These are phyloP conservation scores for Hirsutella rhossiliensis DNA, from an alignment of 2,329 filamentous ascomycete species.

Conservation along the genomic window DNA sequence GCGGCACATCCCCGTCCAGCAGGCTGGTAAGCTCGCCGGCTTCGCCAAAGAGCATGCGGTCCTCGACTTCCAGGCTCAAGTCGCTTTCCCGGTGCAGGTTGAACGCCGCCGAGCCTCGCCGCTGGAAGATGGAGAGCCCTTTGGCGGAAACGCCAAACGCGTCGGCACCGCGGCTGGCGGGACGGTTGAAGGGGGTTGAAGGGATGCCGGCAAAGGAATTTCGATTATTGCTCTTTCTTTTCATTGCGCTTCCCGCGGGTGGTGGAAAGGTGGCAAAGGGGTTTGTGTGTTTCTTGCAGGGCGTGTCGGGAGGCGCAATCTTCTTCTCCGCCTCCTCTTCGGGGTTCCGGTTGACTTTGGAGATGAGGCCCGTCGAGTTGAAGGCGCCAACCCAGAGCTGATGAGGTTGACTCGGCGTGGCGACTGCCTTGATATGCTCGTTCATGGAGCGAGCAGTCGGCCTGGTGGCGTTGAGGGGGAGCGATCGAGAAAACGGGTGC, in stretches of 20 bases:
- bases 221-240: slow-evolving; percentile 47
- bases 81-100: slow-evolving; percentile 54
- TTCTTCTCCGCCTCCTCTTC: slow-evolving; percentile 53
- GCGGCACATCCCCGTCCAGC: slow-evolving; percentile 57
- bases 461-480: slow-evolving; percentile 25
- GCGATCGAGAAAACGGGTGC: slow-evolving; percentile 25
- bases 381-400: slow-evolving; percentile 75
- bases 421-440: slow-evolving; percentile 18
- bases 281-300: slow-evolving; percentile 76
- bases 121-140: slow-evolving; percentile 56
- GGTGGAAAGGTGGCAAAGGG: slow-evolving; percentile 56
- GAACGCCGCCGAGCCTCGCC: slow-evolving; percentile 33
- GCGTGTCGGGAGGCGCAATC: slow-evolving; percentile 78
- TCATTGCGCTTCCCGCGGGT: slow-evolving; percentile 46
- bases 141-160: slow-evolving; percentile 44
- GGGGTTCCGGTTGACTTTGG: slow-evolving; percentile 79
- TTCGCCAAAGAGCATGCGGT: slow-evolving; percentile 37
- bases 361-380: slow-evolving; percentile 87
- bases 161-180: slow-evolving; percentile 32
- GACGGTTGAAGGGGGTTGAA: slow-evolving; percentile 68
- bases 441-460: slow-evolving; percentile 16
- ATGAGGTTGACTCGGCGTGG: slow-evolving; percentile 32
- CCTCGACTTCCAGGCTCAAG: slow-evolving; percentile 69
- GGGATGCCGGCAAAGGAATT: slow-evolving; percentile 62
- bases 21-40: slow-evolving; percentile 12